phyloP scores from a whole-genome alignment of 225 moss, liverwort and hornwort species.

The Climacium dendroides region DNA sequence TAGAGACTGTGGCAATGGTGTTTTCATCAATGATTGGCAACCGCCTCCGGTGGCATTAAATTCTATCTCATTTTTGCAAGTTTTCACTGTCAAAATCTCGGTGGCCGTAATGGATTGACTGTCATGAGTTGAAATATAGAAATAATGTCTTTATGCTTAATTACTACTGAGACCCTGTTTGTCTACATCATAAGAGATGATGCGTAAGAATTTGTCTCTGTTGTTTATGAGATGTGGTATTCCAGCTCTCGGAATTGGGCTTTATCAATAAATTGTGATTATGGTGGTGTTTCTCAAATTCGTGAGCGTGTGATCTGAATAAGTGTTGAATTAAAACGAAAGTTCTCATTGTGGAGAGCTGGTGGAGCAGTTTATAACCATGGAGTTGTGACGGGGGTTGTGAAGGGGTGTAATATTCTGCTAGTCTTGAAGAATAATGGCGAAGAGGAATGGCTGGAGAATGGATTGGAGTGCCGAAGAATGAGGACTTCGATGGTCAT shows the following conservation, averaged over 20 bases:
- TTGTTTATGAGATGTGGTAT: background rate
- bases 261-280: no score
- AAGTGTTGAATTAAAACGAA: background rate
- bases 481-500: background rate
- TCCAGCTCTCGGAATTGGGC: background rate
- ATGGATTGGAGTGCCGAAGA: background rate
- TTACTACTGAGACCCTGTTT: background rate
- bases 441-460: background rate
- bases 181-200: background rate
- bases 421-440: background rate
- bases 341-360: background rate
- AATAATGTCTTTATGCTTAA: background rate
- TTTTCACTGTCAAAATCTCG: background rate
- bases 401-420: background rate
- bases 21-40: background rate
- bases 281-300: background rate
- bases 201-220: no score
- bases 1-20: no score
- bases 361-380: background rate
- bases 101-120: background rate
- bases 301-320: background rate
- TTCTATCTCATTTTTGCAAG: no score
- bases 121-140: background rate
- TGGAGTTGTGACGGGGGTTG: background rate
- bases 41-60: background rate